Percentiles rank a stretch among this genome's conserved stretches.
phyloP scores from a whole-genome alignment of 2,329 filamentous ascomycete genomes.

The Calonectria pseudoreteaudii region DNA sequence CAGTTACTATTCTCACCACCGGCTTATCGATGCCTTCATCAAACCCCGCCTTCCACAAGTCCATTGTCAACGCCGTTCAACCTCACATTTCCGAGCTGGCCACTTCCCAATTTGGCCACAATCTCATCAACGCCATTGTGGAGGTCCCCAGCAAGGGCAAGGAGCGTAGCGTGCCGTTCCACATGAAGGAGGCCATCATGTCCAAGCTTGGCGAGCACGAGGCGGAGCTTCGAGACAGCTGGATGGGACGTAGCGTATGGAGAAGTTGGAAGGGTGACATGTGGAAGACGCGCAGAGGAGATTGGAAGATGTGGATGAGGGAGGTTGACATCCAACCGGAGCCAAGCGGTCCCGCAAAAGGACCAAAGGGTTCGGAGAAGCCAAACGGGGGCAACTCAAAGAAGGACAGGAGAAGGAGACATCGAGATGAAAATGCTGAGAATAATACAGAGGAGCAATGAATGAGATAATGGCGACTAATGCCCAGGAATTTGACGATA shows the following conservation, averaged over 20 bases:
- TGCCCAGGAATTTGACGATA: conserved; percentile 9
- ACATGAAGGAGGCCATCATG: conserved; percentile 69
- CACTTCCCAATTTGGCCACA: conserved; percentile 62
- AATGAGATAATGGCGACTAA: not conserved
- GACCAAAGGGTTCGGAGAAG: conserved; percentile 25
- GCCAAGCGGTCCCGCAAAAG: conserved; percentile 31
- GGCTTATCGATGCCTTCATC: conserved; percentile 61
- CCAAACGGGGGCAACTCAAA: conserved; percentile 1
- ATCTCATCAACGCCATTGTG: conserved; percentile 62
- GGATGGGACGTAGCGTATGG: conserved; percentile 68
- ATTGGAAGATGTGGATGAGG: conserved; percentile 70
- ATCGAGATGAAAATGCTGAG: conserved; percentile 24
- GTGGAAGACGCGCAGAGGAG: conserved; percentile 64
- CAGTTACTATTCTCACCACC: conserved; percentile 62
- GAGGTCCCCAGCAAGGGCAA: conserved; percentile 62
- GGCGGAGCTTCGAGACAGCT: conserved; percentile 62
- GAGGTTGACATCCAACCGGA: conserved; percentile 51
- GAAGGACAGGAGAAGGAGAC: conserved; percentile 29
- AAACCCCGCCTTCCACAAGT: conserved; percentile 67
- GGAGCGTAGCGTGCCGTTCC: conserved; percentile 64
- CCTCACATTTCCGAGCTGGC: conserved; percentile 61
- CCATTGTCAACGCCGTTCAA: conserved; percentile 60
- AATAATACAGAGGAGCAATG: conserved; percentile 19
- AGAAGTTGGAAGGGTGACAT: conserved; percentile 68
- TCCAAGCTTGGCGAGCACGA: conserved; percentile 60